phyloP scores from a whole-genome alignment of 352 stramenopile genomes.

The Globisporangium spinosum region DNA sequence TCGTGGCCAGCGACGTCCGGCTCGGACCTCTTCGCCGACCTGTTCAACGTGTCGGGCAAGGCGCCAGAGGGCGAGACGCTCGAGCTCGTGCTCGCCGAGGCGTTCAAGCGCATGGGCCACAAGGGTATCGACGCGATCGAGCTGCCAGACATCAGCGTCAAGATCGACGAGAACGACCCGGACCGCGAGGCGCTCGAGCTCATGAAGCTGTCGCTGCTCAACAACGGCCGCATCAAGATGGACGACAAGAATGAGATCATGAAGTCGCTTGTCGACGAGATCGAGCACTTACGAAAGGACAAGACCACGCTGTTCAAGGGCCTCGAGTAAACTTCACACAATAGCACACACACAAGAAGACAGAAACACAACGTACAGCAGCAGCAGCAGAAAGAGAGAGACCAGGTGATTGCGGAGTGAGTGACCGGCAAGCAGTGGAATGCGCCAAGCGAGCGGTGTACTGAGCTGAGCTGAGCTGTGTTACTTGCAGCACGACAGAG shows the following conservation, averaged over 20 bases:
- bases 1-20: constrained; percentile 79
- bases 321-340: constrained; percentile 35
- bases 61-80: constrained; percentile 56
- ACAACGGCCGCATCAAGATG: constrained; percentile 86
- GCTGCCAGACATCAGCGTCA: constrained; percentile 69
- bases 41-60: constrained; percentile 73
- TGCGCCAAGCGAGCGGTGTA: neutral
- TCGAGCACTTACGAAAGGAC: constrained; percentile 79
- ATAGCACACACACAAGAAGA: constrained; percentile 7
- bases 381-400: neutral
- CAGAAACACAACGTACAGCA: constrained; percentile 13
- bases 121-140: constrained; percentile 66
- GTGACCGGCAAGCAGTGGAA: neutral
- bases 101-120: constrained; percentile 76
- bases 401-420: neutral
- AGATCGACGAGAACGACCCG: constrained; percentile 58
- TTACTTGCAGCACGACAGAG: neutral
- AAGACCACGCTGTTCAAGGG: constrained; percentile 84
- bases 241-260: constrained; percentile 89
- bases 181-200: constrained; percentile 82
- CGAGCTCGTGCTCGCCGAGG: constrained; percentile 62
- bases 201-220: constrained; percentile 88
- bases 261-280: constrained; percentile 73
- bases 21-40: constrained; percentile 74
- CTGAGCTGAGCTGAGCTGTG: neutral